Conservation (phyloP, 371 early-diverging fungal genomes). For the Rhizopus stolonifer region DNA sequence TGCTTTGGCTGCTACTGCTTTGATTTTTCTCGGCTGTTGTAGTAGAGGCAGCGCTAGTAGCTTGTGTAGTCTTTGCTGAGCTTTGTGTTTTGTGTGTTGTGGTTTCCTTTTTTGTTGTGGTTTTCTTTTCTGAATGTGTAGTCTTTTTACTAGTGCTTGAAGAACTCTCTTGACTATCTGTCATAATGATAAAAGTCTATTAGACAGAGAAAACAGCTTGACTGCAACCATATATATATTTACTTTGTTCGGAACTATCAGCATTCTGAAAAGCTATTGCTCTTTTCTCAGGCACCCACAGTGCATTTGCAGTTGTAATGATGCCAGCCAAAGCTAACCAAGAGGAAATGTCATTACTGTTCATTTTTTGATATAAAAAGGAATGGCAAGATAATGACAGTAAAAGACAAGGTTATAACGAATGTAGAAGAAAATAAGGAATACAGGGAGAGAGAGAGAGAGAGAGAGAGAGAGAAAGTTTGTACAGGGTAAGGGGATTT, state of each 20-base stretch:
- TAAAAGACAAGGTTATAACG: neutral
- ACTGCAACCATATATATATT: neutral
- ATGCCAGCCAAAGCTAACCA: neutral
- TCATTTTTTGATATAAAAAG: constrained; percentile 1
- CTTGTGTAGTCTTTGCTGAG: neutral
- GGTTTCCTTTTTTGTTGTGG: neutral
- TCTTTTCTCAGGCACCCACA: constrained; percentile 11
- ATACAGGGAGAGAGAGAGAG: neutral
- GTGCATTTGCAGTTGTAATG: constrained; percentile 4
- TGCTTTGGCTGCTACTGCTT: neutral
- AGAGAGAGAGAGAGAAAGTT: neutral
- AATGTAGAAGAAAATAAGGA: neutral
- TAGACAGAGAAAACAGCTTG: too few species aligned
- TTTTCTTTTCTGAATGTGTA: constrained; percentile 1
- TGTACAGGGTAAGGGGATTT: neutral
- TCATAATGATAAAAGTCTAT: neutral
- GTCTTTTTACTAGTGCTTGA: neutral
- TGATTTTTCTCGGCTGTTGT: neutral
- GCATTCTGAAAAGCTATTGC: neutral
- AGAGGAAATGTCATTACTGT: neutral
- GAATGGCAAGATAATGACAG: neutral
- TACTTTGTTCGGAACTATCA: neutral
- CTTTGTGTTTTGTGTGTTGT: neutral
- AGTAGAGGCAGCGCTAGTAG: neutral
- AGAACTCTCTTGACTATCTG: neutral